Conservation (phyloP, 441 rosid genomes). For the Syzygium syzygioides region DNA sequence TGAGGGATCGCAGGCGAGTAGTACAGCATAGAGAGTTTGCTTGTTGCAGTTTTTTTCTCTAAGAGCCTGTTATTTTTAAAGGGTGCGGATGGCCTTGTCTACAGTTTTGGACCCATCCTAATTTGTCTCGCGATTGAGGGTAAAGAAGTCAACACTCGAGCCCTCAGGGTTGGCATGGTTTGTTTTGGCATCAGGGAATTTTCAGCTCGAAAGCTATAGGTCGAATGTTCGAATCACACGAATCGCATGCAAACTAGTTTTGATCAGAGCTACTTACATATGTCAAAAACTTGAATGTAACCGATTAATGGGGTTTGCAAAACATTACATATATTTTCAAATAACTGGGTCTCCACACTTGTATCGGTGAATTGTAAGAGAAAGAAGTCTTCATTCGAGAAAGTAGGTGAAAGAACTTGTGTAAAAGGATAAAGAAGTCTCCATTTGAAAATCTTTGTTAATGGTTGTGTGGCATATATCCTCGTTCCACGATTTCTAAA, state of each 20-base stretch:
- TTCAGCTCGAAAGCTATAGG: not conserved
- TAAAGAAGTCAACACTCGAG: not conserved
- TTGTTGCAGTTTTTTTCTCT: not conserved
- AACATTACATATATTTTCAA: not conserved
- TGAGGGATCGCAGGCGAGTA: not conserved
- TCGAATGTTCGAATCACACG: not conserved
- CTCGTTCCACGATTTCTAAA: not conserved
- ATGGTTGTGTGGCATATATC: not conserved
- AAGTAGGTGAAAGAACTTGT: no score
- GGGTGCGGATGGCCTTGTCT: not conserved
- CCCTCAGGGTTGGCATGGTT: not conserved
- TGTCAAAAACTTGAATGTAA: not conserved
- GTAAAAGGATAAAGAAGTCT: not conserved
- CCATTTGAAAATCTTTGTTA: not conserved
- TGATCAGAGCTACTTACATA: not conserved
- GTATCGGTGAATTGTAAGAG: not conserved
- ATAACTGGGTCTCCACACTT: not conserved
- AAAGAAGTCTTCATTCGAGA: not conserved
- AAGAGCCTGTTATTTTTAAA: not conserved
- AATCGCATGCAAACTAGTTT: not conserved
- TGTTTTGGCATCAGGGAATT: not conserved
- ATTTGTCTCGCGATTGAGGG: not conserved
- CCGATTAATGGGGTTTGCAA: not conserved
- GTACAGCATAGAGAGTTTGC: not conserved
- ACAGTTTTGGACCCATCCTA: not conserved